Base-by-base conservation (phyloP, 495 filamentous ascomycete genomes). In the Aspergillus carlsbadensis region DNA sequence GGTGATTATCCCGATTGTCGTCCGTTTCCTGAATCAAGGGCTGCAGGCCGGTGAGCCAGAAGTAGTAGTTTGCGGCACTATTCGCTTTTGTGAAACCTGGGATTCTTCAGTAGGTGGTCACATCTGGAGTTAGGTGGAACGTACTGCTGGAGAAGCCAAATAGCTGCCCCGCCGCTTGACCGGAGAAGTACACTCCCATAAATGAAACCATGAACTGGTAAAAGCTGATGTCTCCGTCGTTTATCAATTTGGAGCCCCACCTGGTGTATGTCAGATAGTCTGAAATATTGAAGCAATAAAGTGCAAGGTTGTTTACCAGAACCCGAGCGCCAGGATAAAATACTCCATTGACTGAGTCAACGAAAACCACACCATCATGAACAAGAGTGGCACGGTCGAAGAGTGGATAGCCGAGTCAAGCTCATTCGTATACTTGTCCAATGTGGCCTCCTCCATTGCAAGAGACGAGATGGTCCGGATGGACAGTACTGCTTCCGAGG, bases 391-490 rank as follows among this genome's bases (percentile, higher is more conserved):
- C 26, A 29, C 4, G 4, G 26, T 29, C 26, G 26, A 21, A 10
- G 42, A 45, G 42, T 22, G 42, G 8, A 29, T 29, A 3, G 26
- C 26, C 26, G 26, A 29, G 8, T 29, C 26, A 85, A 90, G 8
- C 77, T 70, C 54, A 54, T 87, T 82, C 2, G 68, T 58, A 51
- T 85, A 98, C 35, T 84, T 74, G 17, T 71, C 52, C 67, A 87
- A 80, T 1, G 97, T 91, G 61, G 96, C 90, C 0, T 75, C 65
- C 69, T 97, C 92, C 36, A 91, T 80, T 1, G 90, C 93, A 33
- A 97, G 78, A 24, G 87, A 87, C 13, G 92, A 91, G 17, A 98
- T 90, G 29, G 92, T 98, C 18, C 92, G 88, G 65, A 96, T 96
- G 13, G 92, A 89, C 3, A 84, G 85, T 29, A 91, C 92, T 29